A percentile compares a stretch with the other conserved stretches of the same genome.
Evolutionary conservation across 257 asterid species (phyloP).

Genomic region (Echium plantagineum): DNA sequence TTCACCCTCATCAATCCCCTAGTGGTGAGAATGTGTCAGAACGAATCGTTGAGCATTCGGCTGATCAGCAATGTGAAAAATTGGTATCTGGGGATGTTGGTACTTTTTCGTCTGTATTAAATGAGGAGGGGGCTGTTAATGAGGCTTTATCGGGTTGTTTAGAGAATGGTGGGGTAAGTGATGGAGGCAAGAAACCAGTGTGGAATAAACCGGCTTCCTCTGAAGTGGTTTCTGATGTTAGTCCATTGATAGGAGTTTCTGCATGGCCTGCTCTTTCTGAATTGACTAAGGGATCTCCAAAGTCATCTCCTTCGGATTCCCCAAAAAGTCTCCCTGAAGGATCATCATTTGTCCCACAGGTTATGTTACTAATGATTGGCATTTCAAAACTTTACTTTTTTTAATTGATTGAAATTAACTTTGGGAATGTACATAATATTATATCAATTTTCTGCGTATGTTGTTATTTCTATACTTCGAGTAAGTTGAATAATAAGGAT

Average conservation of each 20-base stretch:
- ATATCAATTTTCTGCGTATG: no score
- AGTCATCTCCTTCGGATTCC: conserved; percentile 32
- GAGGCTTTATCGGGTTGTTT: conserved; percentile 17
- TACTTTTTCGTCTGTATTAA: no score
- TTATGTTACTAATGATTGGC: background rate
- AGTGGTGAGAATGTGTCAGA: no score
- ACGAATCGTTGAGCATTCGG: no score
- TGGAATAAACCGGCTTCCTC: conserved; percentile 56
- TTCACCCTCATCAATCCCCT: no score
- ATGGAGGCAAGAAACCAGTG: conserved; percentile 35
- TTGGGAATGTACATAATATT: background rate
- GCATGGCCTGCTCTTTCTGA: conserved; percentile 78
- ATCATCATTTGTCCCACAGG: conserved; percentile 35
- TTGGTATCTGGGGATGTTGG: no score
- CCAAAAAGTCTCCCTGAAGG: conserved; percentile 30
- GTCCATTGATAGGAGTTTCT: conserved; percentile 52
- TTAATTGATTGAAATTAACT: background rate
- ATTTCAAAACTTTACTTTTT: no score
- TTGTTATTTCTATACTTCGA: no score
- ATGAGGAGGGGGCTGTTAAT: conserved; percentile 12
- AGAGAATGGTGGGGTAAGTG: conserved; percentile 22
- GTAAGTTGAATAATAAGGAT: no score
- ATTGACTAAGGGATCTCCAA: conserved; percentile 58
- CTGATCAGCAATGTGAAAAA: no score
- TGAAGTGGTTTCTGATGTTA: conserved; percentile 18